Evolutionary conservation across 176 grass and related monocot species (phyloP), one percentile per base, ranked within the genome.

Genomic region (Aegilops speltoides): DNA sequence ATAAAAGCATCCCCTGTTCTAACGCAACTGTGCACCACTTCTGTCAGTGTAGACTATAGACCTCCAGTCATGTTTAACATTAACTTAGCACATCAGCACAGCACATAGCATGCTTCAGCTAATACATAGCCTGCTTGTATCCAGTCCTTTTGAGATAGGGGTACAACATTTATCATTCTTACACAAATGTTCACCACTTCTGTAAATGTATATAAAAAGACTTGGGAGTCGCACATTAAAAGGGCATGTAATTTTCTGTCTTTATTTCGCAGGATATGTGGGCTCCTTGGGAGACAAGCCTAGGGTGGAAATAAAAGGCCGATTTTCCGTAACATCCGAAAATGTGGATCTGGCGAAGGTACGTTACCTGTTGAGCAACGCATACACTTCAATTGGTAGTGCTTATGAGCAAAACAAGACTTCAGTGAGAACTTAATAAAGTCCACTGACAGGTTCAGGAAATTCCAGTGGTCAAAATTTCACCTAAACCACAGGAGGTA

Each of bases 341-440:
- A 98, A 93, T 77, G 90, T 98, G 70, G 96, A 98, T 98, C 93
- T 98, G 82, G 93, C 81, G 83, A 98, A 98, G 91, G 96, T 98
- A n/a, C 26, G 81, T 87, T 48, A 31, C 17, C 16, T 54, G 24
- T 52, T 59, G 34, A 71, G 60, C 13, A 76, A 29, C 16, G 24
- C 13, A 77, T 68, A 78, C 14, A 24, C 34, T 62, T 88, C 13
- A 50, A 31, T 70, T 34, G 63, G 63, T 24, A 61, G 45, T 78
- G 38, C 26, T 82, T 5, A 48, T 15, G 28, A 74, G 24, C n/a
- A 37, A 63, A 77, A 81, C 74, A 87, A 66, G 43, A 82, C 22
- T 33, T 65, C 7, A 76, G 41, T 19, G 4, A 45, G 73, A 76
- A 71, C 89, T 84, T 66, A 90, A 48, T 50, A 87, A 85, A 82